phyloP scores from a whole-genome alignment of 2,329 filamentous ascomycete genomes.

The Aureobasidium namibiae region DNA sequence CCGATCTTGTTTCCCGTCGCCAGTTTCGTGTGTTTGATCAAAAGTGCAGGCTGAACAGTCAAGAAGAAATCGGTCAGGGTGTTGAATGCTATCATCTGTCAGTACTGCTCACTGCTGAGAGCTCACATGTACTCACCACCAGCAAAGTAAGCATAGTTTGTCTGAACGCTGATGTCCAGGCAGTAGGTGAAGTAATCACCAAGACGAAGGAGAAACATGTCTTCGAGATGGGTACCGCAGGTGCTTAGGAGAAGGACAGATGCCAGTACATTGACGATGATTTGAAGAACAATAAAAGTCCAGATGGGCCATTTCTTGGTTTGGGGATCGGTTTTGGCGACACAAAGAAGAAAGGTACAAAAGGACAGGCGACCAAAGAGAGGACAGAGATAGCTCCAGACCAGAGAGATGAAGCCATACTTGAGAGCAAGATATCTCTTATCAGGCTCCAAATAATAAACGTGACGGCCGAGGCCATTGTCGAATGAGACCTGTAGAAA shows the following conservation, averaged over 20 bases:
- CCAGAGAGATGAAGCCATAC: constrained; percentile 19
- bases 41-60: constrained; percentile 22
- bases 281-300: constrained; percentile 20
- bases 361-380: constrained; percentile 23
- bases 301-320: constrained; percentile 23
- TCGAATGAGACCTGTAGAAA: constrained; percentile 17
- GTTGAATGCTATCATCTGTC: constrained; percentile 21
- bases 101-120: not conserved
- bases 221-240: constrained; percentile 21
- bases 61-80: constrained; percentile 24
- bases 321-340: constrained; percentile 20
- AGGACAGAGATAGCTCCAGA: constrained; percentile 20
- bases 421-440: constrained; percentile 17
- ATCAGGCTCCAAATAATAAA: constrained; percentile 17
- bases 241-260: constrained; percentile 21
- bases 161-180: constrained; percentile 18
- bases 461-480: constrained; percentile 22
- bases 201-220: constrained; percentile 14
- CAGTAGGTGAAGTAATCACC: constrained; percentile 15
- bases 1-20: constrained; percentile 21
- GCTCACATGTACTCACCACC: constrained; percentile 12
- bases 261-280: constrained; percentile 20
- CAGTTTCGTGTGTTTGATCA: constrained; percentile 23
- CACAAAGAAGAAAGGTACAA: constrained; percentile 22
- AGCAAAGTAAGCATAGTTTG: constrained; percentile 16